Conservation (phyloP, 192 early-diverging fungal genomes). For the Umbelopsis sp. region DNA sequence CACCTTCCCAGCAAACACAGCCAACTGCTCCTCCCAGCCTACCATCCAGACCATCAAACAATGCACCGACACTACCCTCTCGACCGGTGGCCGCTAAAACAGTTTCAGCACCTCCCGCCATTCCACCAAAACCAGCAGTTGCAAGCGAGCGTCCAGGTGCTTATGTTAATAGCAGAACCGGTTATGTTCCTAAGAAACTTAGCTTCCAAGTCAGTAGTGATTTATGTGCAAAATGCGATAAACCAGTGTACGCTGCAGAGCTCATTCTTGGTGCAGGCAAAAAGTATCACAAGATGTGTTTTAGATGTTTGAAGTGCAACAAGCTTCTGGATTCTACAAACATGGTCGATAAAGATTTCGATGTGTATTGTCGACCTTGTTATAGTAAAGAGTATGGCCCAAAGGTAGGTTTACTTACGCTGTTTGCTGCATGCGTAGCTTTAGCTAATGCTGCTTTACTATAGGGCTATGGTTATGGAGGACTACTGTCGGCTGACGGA, state of each 20-base stretch:
- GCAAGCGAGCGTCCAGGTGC: background rate
- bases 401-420: constrained; percentile 15
- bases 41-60: background rate
- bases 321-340: constrained; percentile 59
- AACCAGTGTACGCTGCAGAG: constrained; percentile 62
- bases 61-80: background rate
- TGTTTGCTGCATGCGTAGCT: background rate
- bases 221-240: constrained; percentile 56
- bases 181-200: constrained; percentile 40
- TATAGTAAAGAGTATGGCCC: constrained; percentile 57
- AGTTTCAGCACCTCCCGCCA: background rate
- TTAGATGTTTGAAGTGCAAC: constrained; percentile 53
- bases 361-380: constrained; percentile 54
- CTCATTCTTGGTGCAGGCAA: constrained; percentile 54
- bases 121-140: constrained; percentile 3
- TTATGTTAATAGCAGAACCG: constrained; percentile 21
- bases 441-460: background rate
- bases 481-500: constrained; percentile 29
- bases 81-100: background rate
- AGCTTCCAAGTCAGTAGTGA: constrained; percentile 36
- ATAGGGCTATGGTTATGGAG: constrained; percentile 32
- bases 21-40: background rate
- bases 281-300: constrained; percentile 62
- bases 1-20: background rate
- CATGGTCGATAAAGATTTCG: constrained; percentile 52